Percentiles rank a stretch among this genome's conserved stretches.
Conservation (phyloP, 2,329 filamentous ascomycete species). For the Pseudofabraea citricarpa region DNA sequence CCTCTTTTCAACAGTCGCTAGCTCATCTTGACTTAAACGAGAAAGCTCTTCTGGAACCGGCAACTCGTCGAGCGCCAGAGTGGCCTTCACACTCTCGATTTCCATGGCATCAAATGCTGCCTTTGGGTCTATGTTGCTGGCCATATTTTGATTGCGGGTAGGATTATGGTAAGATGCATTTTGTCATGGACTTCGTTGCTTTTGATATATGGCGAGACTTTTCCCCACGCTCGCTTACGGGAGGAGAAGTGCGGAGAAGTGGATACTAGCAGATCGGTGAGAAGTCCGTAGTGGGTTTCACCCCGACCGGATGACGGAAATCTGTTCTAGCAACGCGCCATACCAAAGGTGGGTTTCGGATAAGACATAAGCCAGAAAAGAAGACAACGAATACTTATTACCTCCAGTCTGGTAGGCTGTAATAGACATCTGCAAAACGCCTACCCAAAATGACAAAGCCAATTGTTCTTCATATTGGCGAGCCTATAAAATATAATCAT, state of each 20-base stretch:
- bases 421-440: not conserved
- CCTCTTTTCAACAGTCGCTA: not conserved
- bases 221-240: not conserved
- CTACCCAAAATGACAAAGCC: slow-evolving; percentile 1
- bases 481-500: slow-evolving; percentile 9
- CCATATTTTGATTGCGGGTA: not conserved
- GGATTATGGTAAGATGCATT: not conserved
- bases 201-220: not conserved
- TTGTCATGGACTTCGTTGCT: not conserved
- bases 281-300: too few species aligned
- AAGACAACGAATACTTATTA: not conserved
- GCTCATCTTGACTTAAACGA: not conserved
- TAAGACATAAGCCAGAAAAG: not conserved
- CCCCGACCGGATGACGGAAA: not conserved
- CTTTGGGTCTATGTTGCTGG: not conserved
- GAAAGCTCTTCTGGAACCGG: not conserved
- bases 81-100: not conserved
- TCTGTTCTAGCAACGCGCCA: not conserved
- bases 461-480: slow-evolving; percentile 8
- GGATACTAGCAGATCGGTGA: not conserved
- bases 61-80: not conserved
- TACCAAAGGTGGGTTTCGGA: not conserved
- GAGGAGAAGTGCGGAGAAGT: not conserved
- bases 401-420: not conserved
- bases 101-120: not conserved